A percentile compares a stretch with the other conserved stretches of the same genome.
phyloP scores from a whole-genome alignment of 2,329 filamentous ascomycete species.

The Sporothrix variecibatus region DNA sequence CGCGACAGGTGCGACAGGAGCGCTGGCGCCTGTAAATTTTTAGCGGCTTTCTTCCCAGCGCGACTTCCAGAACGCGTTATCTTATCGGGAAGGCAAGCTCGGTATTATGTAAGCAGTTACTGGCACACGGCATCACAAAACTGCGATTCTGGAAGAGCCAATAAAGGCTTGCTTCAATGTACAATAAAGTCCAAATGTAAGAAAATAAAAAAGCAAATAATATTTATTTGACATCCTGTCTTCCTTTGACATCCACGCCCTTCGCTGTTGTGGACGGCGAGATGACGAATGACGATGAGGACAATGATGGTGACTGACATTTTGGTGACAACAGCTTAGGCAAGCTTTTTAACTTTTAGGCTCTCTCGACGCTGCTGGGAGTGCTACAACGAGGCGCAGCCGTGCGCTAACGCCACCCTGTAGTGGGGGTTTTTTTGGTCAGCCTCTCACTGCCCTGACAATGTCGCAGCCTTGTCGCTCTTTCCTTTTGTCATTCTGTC shows the following conservation, averaged over 20 bases:
- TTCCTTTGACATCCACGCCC: background rate
- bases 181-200: background rate
- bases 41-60: background rate
- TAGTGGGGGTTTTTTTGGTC: background rate
- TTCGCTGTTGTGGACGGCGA: background rate
- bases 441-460: background rate
- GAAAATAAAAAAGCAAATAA: background rate
- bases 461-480: constrained; percentile 4
- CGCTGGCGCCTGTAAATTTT: constrained; percentile 1
- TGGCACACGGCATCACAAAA: background rate
- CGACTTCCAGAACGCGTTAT: background rate
- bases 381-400: constrained; percentile 13
- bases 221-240: background rate
- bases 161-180: background rate
- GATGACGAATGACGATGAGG: background rate
- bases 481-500: background rate
- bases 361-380: background rate
- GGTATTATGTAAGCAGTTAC: background rate
- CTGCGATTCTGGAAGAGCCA: background rate
- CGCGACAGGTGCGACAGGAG: background rate
- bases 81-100: background rate
- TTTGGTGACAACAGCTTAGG: background rate
- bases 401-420: constrained; percentile 12
- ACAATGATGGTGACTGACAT: background rate
- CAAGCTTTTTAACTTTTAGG: background rate